Base-by-base conservation (phyloP, 2,329 filamentous ascomycete species). In the Fusarium sp. region DNA sequence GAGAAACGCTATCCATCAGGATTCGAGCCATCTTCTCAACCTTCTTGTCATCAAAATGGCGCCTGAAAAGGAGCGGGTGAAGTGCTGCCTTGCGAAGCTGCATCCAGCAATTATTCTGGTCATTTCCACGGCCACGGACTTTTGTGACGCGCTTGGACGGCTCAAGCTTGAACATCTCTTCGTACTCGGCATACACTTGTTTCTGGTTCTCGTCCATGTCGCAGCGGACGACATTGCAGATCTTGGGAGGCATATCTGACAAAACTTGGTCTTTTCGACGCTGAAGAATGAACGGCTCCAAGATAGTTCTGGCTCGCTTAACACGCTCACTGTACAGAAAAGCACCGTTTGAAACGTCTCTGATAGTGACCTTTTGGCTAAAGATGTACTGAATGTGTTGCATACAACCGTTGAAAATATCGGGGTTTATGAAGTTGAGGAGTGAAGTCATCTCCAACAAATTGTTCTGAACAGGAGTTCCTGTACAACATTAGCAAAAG, bases 381-480 rank as follows among this genome's bases (percentile, higher is more conserved):
- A 99, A 99, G 53, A 98, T 93, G 59, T 91, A 92, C 64, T 92
- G 88, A n/a, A 99, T 87, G 69, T 95, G 90, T 13, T 96, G 91
- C 76, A 93, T 90, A 72, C 92, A 91, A 40, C 92, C 89, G 15
- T 89, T 86, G 81, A 99, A 99, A 40, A 98, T 88, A 12, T 89
- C 85, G 0, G 96, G 96, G 82, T 98, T 92, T 78, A 99, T 95
- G 80, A 99, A 98, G n/a, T 92, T 94, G 18, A 99, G 88, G 19
- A 99, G 89, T 5, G 95, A 93, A 44, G 95, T 92, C 78, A 99
- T 90, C 83, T 99, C 96, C 79, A 96, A 92, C 25, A 99, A 86
- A 80, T 98, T 98, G 83, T 99, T 97, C 81, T 97, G 94, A 4
- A 99, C 88, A 0, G 96, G 96, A 1, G 96, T 99, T 46, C 96